Percentiles rank a stretch among this genome's conserved stretches.
Evolutionary conservation across 495 filamentous ascomycete genomes (phyloP).

Genomic region (Penicillium parvum): DNA sequence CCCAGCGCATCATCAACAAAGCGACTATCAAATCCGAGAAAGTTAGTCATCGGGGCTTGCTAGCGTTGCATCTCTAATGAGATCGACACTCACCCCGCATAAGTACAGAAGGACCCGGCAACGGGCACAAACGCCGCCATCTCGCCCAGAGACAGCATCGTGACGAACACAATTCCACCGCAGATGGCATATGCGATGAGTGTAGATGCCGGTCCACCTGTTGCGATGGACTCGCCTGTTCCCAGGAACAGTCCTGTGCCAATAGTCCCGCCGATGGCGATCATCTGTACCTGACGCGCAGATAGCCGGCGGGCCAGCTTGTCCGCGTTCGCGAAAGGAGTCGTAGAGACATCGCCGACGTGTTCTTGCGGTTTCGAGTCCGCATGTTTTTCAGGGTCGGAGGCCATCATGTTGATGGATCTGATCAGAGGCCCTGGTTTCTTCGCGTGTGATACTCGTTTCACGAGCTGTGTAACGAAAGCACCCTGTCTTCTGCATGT

Average conservation of each 20-base stretch:
- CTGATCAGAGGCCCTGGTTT: no score
- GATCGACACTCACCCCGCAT: slow-evolving; percentile 39
- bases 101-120: slow-evolving; percentile 50
- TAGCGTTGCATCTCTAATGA: neutral
- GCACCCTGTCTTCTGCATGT: no score
- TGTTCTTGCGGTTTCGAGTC: slow-evolving; percentile 7
- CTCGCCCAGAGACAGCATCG: slow-evolving; percentile 48
- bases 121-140: slow-evolving; percentile 49
- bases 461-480: no score
- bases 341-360: slow-evolving; percentile 4
- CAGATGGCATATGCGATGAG: slow-evolving; percentile 51
- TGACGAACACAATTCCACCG: slow-evolving; percentile 47
- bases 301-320: slow-evolving; percentile 34
- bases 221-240: slow-evolving; percentile 53
- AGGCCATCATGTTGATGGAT: slow-evolving; percentile 4
- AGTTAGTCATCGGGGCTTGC: slow-evolving; percentile 1
- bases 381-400: slow-evolving; percentile 8
- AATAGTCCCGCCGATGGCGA: slow-evolving; percentile 60
- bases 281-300: slow-evolving; percentile 57
- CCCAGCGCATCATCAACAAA: slow-evolving; percentile 56
- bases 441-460: neutral
- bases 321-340: slow-evolving; percentile 10
- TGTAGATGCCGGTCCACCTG: slow-evolving; percentile 59
- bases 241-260: slow-evolving; percentile 64
- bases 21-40: slow-evolving; percentile 33